A percentile compares a stretch with the other conserved stretches of the same genome.
phyloP scores from a whole-genome alignment of 768 basidiomycete genomes.

The Mycena indigotica region DNA sequence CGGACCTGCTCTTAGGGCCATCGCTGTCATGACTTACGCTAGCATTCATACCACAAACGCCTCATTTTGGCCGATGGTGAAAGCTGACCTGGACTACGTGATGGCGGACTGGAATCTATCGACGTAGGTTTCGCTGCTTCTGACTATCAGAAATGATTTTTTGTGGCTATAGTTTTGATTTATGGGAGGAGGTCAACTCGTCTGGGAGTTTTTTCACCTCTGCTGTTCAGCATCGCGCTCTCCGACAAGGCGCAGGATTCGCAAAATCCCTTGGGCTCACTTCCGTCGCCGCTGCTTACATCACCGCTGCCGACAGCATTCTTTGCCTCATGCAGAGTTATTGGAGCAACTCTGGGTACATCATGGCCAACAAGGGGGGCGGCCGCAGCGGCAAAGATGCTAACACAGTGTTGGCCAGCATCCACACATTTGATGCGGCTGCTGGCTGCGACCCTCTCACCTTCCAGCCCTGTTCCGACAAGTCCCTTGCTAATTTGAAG shows the following conservation, averaged over 20 bases:
- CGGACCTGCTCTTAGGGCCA: slow-evolving; percentile 73
- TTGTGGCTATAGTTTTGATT: slow-evolving; percentile 47
- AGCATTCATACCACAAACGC: slow-evolving; percentile 52
- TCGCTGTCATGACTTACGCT: slow-evolving; percentile 66
- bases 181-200: slow-evolving; percentile 74
- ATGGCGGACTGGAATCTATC: slow-evolving; percentile 54
- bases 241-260: slow-evolving; percentile 67
- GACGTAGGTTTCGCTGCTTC: slow-evolving; percentile 37
- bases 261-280: slow-evolving; percentile 55
- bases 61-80: slow-evolving; percentile 35
- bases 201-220: slow-evolving; percentile 80
- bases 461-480: slow-evolving; percentile 82
- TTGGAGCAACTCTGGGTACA: slow-evolving; percentile 68
- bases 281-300: slow-evolving; percentile 51
- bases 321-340: slow-evolving; percentile 83
- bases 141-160: too few relatives aligned
- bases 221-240: slow-evolving; percentile 72
- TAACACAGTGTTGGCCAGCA: slow-evolving; percentile 71
- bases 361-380: slow-evolving; percentile 77
- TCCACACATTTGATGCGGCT: slow-evolving; percentile 57
- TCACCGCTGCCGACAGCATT: slow-evolving; percentile 58
- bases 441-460: slow-evolving; percentile 55
- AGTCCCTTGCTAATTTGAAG: slow-evolving; percentile 66
- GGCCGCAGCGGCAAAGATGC: slow-evolving; percentile 77
- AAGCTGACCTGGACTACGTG: slow-evolving; percentile 59